phyloP scores from a whole-genome alignment of 208 protist species.

The Acanthamoeba sp. region DNA sequence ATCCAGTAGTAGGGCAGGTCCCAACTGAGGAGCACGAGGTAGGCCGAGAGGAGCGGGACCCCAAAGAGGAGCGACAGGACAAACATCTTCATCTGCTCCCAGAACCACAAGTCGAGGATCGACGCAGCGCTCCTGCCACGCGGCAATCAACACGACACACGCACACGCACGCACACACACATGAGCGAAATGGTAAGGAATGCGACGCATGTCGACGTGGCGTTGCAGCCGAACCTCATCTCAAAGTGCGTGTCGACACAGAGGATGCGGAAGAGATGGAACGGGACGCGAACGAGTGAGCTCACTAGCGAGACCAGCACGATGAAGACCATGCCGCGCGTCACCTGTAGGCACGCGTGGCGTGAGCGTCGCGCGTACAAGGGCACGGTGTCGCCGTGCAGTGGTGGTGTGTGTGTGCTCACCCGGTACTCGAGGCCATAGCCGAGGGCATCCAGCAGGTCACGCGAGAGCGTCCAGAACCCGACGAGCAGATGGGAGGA shows the following conservation, averaged over 20 bases:
- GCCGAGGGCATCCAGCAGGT: not conserved
- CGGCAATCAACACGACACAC: not conserved
- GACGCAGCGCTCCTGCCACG: not conserved
- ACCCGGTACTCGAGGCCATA: not conserved
- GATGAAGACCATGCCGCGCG: conserved; percentile 38
- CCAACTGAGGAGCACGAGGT: conserved; percentile 47
- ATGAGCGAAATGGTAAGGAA: not conserved
- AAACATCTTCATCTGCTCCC: conserved; percentile 64
- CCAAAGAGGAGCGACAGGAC: conserved; percentile 23
- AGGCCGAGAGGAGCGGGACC: not conserved
- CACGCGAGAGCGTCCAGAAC: conserved; percentile 7
- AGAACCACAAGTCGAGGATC: conserved; percentile 47
- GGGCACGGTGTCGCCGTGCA: too few species aligned
- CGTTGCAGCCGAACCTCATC: not conserved
- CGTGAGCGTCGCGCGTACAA: not conserved
- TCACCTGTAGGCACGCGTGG: not conserved
- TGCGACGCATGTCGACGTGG: too few species aligned
- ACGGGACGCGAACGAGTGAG: conserved; percentile 23
- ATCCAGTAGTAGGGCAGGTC: conserved; percentile 49
- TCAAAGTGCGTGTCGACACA: conserved; percentile 58
- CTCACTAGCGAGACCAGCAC: conserved; percentile 36
- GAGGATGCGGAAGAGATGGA: conserved; percentile 34
- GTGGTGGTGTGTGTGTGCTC: too few species aligned
- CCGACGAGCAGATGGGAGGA: not conserved
- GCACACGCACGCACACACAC: not conserved